Conservation (phyloP, 192 early-diverging fungal species). For the Chytriomyces confervae region DNA sequence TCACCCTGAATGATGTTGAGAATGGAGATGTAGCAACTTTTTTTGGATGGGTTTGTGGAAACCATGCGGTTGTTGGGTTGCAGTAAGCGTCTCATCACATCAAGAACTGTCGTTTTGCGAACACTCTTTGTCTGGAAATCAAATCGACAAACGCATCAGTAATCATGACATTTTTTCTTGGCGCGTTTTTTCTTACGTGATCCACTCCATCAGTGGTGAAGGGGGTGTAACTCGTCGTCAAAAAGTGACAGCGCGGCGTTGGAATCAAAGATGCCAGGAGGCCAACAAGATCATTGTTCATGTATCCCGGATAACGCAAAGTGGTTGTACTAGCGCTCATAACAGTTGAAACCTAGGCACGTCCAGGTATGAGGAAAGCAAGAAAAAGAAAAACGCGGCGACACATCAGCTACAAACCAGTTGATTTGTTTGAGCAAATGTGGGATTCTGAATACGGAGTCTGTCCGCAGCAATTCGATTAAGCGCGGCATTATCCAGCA, state of each 20-base stretch:
- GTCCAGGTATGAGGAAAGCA: neutral
- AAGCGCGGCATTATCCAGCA: slow-evolving; percentile 94
- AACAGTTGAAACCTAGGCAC: slow-evolving; percentile 87
- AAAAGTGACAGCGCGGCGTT: slow-evolving; percentile 96
- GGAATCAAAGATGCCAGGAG: slow-evolving; percentile 96
- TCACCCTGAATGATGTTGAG: slow-evolving; percentile 99
- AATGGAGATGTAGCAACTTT: slow-evolving; percentile 96
- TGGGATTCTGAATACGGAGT: slow-evolving; percentile 91
- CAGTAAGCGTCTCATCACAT: slow-evolving; percentile 95
- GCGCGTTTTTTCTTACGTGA: slow-evolving; percentile 49
- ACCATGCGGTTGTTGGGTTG: slow-evolving; percentile 99
- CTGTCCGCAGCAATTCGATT: slow-evolving; percentile 90
- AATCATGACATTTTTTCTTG: too few species aligned
- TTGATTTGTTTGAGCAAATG: slow-evolving; percentile 95
- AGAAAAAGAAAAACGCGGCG: slow-evolving; percentile 22
- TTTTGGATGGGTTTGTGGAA: slow-evolving; percentile 86
- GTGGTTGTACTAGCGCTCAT: slow-evolving; percentile 97
- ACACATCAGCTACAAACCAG: slow-evolving; percentile 60
- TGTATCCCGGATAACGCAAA: slow-evolving; percentile 97
- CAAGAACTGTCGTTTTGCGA: slow-evolving; percentile 94
- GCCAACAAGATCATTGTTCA: slow-evolving; percentile 99
- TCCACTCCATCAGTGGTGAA: slow-evolving; percentile 94
- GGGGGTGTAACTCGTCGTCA: slow-evolving; percentile 95
- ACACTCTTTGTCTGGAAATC: slow-evolving; percentile 79
- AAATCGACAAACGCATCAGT: neutral